These are phyloP conservation scores for Camelina hispida DNA, from an alignment of 345 rosid species.

Conservation along the genomic window DNA sequence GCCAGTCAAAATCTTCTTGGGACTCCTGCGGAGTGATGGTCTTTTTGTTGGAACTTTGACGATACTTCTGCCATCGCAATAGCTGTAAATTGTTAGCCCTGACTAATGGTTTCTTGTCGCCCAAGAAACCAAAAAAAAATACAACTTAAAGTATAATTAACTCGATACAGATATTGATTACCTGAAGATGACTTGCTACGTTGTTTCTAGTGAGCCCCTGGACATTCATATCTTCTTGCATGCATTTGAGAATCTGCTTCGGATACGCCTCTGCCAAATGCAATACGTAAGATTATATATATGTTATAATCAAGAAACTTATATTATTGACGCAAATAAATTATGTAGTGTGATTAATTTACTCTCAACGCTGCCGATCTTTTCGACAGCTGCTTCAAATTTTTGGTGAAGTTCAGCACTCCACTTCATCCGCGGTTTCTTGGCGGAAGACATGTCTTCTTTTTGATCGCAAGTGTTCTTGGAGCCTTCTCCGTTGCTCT, in stretches of 20 bases:
- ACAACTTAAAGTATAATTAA: neutral
- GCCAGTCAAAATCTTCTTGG: slow-evolving; percentile 4
- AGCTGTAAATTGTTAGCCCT: slow-evolving; percentile 16
- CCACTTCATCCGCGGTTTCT: slow-evolving; percentile 40
- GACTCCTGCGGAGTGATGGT: neutral
- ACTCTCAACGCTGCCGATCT: slow-evolving; percentile 10
- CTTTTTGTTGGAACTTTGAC: neutral
- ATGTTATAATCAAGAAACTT: neutral
- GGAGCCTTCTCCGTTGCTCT: slow-evolving; percentile 27
- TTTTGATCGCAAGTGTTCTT: slow-evolving; percentile 3
- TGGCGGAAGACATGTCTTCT: neutral
- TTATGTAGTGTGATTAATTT: neutral
- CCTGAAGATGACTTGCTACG: slow-evolving; percentile 44
- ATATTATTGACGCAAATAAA: neutral
- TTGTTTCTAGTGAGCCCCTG: slow-evolving; percentile 29
- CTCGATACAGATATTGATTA: neutral
- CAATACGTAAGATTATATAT: neutral
- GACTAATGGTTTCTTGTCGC: neutral
- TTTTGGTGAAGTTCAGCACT: slow-evolving; percentile 30
- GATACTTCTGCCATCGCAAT: slow-evolving; percentile 37
- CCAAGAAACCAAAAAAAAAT: neutral
- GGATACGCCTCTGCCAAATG: slow-evolving; percentile 31
- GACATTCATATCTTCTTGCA: slow-evolving; percentile 26
- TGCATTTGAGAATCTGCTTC: slow-evolving; percentile 31
- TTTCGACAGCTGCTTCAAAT: slow-evolving; percentile 15